phyloP scores from a whole-genome alignment of 2,329 filamentous ascomycete species.

The Biscogniauxia marginata region DNA sequence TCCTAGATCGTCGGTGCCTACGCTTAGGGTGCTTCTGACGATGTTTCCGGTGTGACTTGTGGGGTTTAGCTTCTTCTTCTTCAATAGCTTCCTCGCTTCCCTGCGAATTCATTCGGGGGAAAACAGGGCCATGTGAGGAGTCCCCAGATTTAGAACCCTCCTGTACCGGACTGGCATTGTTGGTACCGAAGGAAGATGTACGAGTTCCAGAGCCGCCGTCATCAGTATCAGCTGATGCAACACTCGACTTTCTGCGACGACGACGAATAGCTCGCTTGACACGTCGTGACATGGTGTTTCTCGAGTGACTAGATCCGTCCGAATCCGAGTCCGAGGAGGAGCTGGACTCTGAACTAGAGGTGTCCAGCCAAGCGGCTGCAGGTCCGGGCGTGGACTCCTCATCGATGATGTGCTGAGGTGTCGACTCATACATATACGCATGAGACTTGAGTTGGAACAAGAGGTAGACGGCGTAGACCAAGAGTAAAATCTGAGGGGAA shows the following conservation, averaged over 20 bases:
- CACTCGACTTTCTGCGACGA: conserved; percentile 74
- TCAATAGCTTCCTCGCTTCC: conserved; percentile 45
- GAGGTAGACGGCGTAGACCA: conserved; percentile 82
- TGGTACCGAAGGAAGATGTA: conserved; percentile 43
- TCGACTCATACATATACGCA: conserved; percentile 88
- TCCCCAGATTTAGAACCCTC: conserved; percentile 42
- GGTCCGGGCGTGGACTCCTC: conserved; percentile 87
- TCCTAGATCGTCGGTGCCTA: conserved; percentile 38
- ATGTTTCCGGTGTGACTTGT: conserved; percentile 38
- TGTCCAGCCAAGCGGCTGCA: conserved; percentile 76
- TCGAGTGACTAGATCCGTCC: conserved; percentile 61
- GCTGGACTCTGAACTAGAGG: conserved; percentile 56
- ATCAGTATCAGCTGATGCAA: conserved; percentile 62
- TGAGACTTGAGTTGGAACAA: conserved; percentile 91
- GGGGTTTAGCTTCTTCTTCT: conserved; percentile 38
- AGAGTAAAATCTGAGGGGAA: conserved; percentile 60
- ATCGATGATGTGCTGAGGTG: conserved; percentile 88
- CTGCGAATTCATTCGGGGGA: conserved; percentile 39
- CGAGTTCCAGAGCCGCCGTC: conserved; percentile 33
- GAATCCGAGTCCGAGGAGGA: conserved; percentile 66
- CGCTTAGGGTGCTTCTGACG: conserved; percentile 44
- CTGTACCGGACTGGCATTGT: conserved; percentile 31
- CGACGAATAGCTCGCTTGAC: conserved; percentile 75
- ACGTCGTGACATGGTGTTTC: conserved; percentile 67
- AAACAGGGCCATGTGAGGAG: conserved; percentile 35